Base-by-base conservation (phyloP, 192 early-diverging fungal genomes). In the Coemansia sp. region DNA sequence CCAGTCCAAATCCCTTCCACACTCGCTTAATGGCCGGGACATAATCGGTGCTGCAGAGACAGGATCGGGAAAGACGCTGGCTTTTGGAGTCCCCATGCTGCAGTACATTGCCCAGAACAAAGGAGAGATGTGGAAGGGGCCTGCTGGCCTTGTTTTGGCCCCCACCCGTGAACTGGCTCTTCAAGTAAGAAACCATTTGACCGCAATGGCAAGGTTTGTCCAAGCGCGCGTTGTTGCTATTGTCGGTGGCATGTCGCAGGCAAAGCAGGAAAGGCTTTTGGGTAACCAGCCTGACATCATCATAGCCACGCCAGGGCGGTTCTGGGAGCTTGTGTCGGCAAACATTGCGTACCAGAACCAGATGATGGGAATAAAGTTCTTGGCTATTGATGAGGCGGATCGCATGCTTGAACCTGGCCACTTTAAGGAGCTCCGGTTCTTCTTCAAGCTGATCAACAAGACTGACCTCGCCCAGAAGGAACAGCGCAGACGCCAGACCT, bases 91-190 rank as follows among this genome's bases (percentile, higher is more conserved):
- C 44, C 96, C 96, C 14, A 94, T 98, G 42, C 62, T 96, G 28
- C 87, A 95, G 40, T 37, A 74, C 36, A 67, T 94, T 29, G 74
- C 84, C 15, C 59, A 83, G 14, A 64, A 87, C 50, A 57, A 36
- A 34, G 45, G 23, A 48, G 14, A 74, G 74, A 36, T 55, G 42
- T 76, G 71, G 65, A 22, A 54, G 36, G 50, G 60, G 20, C 70
- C 60, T 13, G 47, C 61, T 34, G 96, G 84, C 0, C 79, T 98
- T 25, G 86, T 98, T 34, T 70, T 98, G 61, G 86, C 94, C 0
- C 96, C 96, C 0, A 98, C 96, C 2, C 87, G 96, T 55, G 96
- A 98, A 79, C 82, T 98, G 79, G 95, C 96, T 0, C 87, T 96
- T 19, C 96, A 98, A 83, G 89, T 98, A 45, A 87, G 84, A 63